phyloP scores from a whole-genome alignment of 257 asterid genomes.

The Solanum piurae region DNA sequence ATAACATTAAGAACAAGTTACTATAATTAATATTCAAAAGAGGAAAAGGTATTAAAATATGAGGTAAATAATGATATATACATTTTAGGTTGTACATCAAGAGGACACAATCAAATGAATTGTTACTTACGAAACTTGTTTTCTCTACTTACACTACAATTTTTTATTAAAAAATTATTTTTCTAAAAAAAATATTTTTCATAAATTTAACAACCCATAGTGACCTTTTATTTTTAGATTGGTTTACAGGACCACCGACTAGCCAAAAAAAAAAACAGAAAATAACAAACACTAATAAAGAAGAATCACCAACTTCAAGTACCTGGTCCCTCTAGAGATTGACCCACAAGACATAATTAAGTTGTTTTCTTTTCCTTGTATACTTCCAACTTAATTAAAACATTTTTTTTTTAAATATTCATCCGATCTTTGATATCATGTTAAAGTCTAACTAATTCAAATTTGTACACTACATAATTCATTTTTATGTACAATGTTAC shows the following conservation, averaged over 20 bases:
- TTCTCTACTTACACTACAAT: too few species aligned
- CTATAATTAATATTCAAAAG: not conserved
- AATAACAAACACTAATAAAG: slow-evolving; percentile 3
- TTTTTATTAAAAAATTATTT: too few species aligned
- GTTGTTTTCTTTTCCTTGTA: not conserved
- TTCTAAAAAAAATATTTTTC: too few species aligned
- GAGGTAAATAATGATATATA: not conserved
- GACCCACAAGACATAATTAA: not conserved
- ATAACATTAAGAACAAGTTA: not conserved
- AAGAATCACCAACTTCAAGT: slow-evolving; percentile 21
- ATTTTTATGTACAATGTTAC: rapidly evolving
- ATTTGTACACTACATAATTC: not conserved
- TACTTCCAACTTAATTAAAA: not conserved
- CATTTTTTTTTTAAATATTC: not conserved
- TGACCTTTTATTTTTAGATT: not conserved
- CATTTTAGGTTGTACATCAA: not conserved
- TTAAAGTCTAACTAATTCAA: not conserved
- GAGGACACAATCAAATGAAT: not conserved
- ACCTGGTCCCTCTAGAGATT: slow-evolving; percentile 21
- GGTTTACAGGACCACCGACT: not conserved
- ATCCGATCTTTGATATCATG: rapidly evolving
- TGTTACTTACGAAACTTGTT: too few species aligned
- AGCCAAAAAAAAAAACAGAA: not conserved
- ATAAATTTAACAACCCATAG: not conserved
- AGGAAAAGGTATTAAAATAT: too few species aligned